phyloP scores from a whole-genome alignment of 306 rosid genomes.

The Sicyos baderoa region DNA sequence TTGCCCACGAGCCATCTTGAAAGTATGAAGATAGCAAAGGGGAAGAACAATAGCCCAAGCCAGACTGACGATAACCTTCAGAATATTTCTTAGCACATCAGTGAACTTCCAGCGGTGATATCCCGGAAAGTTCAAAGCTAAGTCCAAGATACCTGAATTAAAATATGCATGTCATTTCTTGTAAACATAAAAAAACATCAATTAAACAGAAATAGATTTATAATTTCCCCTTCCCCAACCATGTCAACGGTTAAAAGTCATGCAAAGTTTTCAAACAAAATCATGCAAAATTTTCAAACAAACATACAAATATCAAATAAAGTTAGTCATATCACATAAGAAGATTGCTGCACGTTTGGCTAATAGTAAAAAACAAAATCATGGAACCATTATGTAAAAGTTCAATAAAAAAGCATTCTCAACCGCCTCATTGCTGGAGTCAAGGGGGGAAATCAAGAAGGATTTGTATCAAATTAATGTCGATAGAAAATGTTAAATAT shows the following conservation, averaged over 20 bases:
- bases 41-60: conserved; percentile 80
- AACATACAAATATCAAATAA: background rate
- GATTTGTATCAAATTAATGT: background rate
- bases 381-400: background rate
- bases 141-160: conserved; percentile 66
- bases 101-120: conserved; percentile 77
- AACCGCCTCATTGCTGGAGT: background rate
- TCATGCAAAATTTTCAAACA: background rate
- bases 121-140: conserved; percentile 77
- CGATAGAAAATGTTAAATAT: background rate
- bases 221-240: background rate
- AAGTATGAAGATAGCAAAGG: conserved; percentile 53
- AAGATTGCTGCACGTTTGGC: background rate
- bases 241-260: too few species aligned
- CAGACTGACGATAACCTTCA: conserved; percentile 67
- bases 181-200: conserved; percentile 12
- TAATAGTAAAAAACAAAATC: background rate
- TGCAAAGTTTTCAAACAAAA: background rate
- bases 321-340: background rate
- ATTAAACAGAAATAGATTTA: background rate
- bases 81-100: conserved; percentile 60
- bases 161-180: conserved; percentile 10
- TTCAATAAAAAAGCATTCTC: background rate
- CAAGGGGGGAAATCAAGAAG: background rate
- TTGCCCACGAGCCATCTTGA: conserved; percentile 27